Evolutionary conservation across 257 asterid species (phyloP).

Genomic region (Solanum chiquidenum): DNA sequence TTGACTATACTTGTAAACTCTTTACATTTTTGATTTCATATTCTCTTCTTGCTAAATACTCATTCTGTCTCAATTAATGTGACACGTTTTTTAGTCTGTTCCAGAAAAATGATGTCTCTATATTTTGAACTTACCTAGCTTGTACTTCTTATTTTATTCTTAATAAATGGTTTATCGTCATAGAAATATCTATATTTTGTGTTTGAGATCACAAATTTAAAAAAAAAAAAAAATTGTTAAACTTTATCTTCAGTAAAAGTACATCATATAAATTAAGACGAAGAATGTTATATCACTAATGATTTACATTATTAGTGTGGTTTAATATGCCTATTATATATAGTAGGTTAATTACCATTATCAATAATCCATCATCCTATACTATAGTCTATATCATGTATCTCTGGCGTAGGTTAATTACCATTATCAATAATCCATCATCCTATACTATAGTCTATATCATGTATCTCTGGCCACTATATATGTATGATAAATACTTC

Average conservation of each 20-base stretch:
- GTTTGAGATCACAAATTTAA: not conserved
- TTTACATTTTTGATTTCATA: not conserved
- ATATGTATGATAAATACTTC: not conserved
- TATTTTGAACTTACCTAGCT: not conserved
- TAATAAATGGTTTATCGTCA: not conserved
- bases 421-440: not conserved
- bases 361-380: not conserved
- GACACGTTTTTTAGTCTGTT: not conserved
- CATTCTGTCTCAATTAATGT: not conserved
- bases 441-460: no score
- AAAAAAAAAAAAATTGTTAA: no score
- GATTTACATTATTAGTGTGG: not conserved
- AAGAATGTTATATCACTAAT: not conserved
- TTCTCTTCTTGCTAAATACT: not conserved
- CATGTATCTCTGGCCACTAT: not conserved
- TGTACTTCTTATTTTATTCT: not conserved
- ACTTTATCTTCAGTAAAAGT: no score
- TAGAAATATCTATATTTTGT: no score
- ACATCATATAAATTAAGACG: not conserved
- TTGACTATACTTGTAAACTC: not conserved
- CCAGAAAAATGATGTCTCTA: not conserved
- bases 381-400: no score
- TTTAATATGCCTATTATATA: not conserved
- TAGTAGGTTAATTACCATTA: not conserved
- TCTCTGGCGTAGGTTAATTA: not conserved